Evolutionary conservation across 805 yeast genomes (phyloP).

Genomic region (Alloascoidea hylecoeti): DNA sequence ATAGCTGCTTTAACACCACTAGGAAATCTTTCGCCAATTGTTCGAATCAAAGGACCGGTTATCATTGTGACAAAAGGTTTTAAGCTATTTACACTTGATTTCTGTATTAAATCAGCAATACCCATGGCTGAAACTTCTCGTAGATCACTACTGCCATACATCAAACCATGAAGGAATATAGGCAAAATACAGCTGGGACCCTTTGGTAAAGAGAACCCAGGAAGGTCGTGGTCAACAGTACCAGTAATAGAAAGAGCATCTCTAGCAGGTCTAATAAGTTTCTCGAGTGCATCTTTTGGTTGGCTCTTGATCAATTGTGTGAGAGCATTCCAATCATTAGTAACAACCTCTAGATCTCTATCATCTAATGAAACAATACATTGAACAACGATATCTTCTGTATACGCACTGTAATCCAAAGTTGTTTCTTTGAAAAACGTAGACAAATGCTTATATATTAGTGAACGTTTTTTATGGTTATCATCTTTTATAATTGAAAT

Average conservation of each 20-base stretch:
- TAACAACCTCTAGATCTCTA: constrained; percentile 42
- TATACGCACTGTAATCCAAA: constrained; percentile 60
- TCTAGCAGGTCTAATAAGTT: constrained; percentile 66
- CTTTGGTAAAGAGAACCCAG: constrained; percentile 59
- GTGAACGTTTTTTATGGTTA: constrained; percentile 46
- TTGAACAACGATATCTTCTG: constrained; percentile 60
- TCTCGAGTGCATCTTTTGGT: constrained; percentile 64
- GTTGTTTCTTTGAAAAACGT: constrained; percentile 51
- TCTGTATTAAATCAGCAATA: constrained; percentile 73
- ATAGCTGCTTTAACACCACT: constrained; percentile 94
- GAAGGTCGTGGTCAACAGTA: constrained; percentile 44
- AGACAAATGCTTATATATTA: constrained; percentile 53
- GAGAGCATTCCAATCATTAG: constrained; percentile 51
- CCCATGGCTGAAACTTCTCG: constrained; percentile 82
- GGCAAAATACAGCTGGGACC: constrained; percentile 85
- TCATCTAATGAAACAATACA: constrained; percentile 67
- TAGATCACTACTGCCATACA: constrained; percentile 80
- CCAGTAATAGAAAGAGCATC: constrained; percentile 60
- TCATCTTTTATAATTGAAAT: constrained; percentile 68
- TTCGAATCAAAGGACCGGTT: constrained; percentile 96
- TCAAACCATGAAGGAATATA: constrained; percentile 83
- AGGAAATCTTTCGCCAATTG: constrained; percentile 88
- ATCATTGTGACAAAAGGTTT: constrained; percentile 84
- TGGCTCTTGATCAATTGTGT: constrained; percentile 53
- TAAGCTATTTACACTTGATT: constrained; percentile 59